A percentile compares a stretch with the other conserved stretches of the same genome.
phyloP scores from a whole-genome alignment of 208 protist species.

The Wallacemonas rigidus region DNA sequence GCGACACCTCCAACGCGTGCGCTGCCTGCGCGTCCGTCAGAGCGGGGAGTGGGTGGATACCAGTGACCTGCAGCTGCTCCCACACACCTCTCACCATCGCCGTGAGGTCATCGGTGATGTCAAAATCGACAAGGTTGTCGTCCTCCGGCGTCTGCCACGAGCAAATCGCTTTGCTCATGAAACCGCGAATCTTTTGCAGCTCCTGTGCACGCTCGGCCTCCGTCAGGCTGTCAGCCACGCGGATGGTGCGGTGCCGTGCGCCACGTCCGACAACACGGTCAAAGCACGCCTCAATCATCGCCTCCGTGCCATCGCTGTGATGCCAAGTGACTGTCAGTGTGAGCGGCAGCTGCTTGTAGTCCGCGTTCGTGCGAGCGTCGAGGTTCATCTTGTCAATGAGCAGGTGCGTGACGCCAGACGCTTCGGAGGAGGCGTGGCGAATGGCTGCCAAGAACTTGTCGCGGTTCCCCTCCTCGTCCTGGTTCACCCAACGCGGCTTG shows the following conservation, averaged over 20 bases:
- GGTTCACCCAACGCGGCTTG: slow-evolving; percentile 63
- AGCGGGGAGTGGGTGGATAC: slow-evolving; percentile 32
- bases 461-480: slow-evolving; percentile 59
- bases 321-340: slow-evolving; percentile 42
- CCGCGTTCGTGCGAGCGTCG: slow-evolving; percentile 43
- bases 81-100: slow-evolving; percentile 37
- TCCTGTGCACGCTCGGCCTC: slow-evolving; percentile 15
- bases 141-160: slow-evolving; percentile 28
- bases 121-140: slow-evolving; percentile 30
- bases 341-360: slow-evolving; percentile 39
- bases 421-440: slow-evolving; percentile 22
- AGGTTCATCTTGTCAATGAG: slow-evolving; percentile 83
- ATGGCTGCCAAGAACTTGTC: slow-evolving; percentile 45
- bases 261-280: slow-evolving; percentile 44
- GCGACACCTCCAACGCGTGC: slow-evolving; percentile 16
- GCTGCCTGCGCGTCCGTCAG: slow-evolving; percentile 21
- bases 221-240: slow-evolving; percentile 17
- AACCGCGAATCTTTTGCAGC: slow-evolving; percentile 26
- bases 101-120: slow-evolving; percentile 31
- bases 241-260: slow-evolving; percentile 49
- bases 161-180: slow-evolving; percentile 30
- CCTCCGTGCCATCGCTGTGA: slow-evolving; percentile 44
- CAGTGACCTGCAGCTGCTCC: slow-evolving; percentile 33
- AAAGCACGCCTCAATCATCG: slow-evolving; percentile 37
- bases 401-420: slow-evolving; percentile 39